phyloP scores from a whole-genome alignment of 2,329 filamentous ascomycete genomes.

The Escovopsis sp. region DNA sequence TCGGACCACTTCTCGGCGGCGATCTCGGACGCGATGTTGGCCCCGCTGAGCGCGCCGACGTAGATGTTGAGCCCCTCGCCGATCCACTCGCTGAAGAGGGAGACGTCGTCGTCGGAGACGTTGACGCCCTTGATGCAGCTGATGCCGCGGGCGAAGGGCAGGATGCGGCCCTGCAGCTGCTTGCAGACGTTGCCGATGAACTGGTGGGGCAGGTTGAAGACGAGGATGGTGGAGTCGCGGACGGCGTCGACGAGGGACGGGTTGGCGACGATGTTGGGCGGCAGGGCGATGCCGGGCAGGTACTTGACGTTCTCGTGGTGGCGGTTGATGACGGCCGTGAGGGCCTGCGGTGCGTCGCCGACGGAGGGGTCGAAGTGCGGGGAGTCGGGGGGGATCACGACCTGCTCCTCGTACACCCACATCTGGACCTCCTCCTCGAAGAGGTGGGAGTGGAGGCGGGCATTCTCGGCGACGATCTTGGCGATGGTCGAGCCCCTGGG shows the following conservation, averaged over 20 bases:
- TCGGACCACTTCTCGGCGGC: conserved; percentile 93
- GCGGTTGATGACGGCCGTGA: conserved; percentile 81
- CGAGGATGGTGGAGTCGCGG: conserved; percentile 68
- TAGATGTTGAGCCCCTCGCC: conserved; percentile 86
- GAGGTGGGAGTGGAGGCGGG: conserved; percentile 56
- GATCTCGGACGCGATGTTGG: conserved; percentile 92
- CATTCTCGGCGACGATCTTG: conserved; percentile 93
- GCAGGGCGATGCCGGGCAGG: conserved; percentile 73
- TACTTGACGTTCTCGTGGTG: conserved; percentile 97
- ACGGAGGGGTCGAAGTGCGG: conserved; percentile 53
- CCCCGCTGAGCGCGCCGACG: conserved; percentile 86
- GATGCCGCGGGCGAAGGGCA: conserved; percentile 84
- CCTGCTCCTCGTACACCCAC: conserved; percentile 97
- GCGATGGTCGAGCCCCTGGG: conserved; percentile 85
- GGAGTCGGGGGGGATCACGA: conserved; percentile 56
- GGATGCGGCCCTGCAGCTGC: conserved; percentile 71
- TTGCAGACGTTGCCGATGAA: conserved; percentile 83
- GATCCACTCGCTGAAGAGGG: conserved; percentile 89
- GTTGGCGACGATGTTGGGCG: conserved; percentile 70
- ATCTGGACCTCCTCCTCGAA: conserved; percentile 89
- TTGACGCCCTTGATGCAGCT: conserved; percentile 98
- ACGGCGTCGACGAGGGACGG: conserved; percentile 68
- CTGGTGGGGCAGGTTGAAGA: conserved; percentile 95
- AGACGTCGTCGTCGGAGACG: conserved; percentile 71
- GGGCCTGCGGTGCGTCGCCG: conserved; percentile 59